A percentile compares a stretch with the other conserved stretches of the same genome.
These are phyloP conservation scores for Acanthamoeba lenticulata DNA, from an alignment of 208 protist genomes.

Conservation along the genomic window DNA sequence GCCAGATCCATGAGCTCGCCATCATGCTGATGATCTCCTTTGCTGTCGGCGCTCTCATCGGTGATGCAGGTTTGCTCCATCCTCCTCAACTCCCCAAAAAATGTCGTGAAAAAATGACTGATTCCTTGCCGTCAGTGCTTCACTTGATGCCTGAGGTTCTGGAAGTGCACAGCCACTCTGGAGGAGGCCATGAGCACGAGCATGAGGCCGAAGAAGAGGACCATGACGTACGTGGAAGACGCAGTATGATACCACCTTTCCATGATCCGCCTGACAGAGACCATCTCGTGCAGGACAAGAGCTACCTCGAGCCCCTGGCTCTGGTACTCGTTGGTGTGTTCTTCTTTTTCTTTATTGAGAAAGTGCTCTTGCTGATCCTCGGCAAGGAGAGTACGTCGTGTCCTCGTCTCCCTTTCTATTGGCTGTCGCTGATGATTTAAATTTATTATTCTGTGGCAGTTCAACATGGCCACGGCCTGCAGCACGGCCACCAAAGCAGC, in stretches of 20 bases:
- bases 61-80: slow-evolving; percentile 20
- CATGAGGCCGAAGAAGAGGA: not conserved
- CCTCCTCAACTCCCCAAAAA: too few species aligned
- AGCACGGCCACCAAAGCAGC: not conserved
- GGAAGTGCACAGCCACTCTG: slow-evolving; percentile 30
- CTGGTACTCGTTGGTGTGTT: not conserved
- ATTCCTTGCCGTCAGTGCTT: not conserved
- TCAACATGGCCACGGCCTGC: not conserved
- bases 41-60: slow-evolving; percentile 5
- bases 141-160: slow-evolving; percentile 49
- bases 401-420: not conserved
- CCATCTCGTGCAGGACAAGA: slow-evolving; percentile 57
- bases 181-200: slow-evolving; percentile 10
- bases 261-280: too few species aligned
- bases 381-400: slow-evolving; percentile 1
- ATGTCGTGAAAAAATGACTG: too few species aligned
- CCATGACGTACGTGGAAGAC: not conserved
- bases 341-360: slow-evolving; percentile 44
- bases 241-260: too few species aligned
- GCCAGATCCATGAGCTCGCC: not conserved
- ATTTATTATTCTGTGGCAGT: not conserved
- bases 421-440: too few species aligned
- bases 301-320: not conserved
- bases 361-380: not conserved
- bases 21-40: slow-evolving; percentile 5